A percentile compares a stretch with the other conserved stretches of the same genome.
These are phyloP conservation scores for Phanerochaete carnosa DNA, from an alignment of 768 basidiomycete genomes.

Conservation along the genomic window DNA sequence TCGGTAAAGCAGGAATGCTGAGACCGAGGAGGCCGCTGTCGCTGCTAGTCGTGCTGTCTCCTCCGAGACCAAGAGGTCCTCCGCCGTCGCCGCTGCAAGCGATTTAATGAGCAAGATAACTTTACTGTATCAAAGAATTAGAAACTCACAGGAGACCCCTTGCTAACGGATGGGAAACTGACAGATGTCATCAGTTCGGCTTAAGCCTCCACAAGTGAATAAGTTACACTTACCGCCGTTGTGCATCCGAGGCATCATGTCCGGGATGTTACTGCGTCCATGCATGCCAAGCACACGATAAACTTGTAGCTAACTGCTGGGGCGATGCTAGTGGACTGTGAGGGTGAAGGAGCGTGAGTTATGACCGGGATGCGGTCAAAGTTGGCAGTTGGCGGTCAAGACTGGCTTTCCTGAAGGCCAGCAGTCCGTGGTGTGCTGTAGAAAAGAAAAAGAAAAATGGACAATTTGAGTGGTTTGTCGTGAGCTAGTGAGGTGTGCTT, in stretches of 20 bases:
- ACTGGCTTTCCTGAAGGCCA: constrained; percentile 7
- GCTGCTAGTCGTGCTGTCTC: background rate
- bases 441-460: background rate
- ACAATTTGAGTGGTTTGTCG: background rate
- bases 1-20: background rate
- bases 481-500: background rate
- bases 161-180: background rate
- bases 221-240: background rate
- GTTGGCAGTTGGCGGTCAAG: constrained; percentile 3
- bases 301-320: background rate
- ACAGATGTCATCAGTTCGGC: background rate
- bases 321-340: background rate
- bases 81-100: background rate
- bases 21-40: background rate
- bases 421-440: background rate
- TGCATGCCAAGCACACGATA: background rate
- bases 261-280: background rate
- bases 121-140: background rate
- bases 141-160: background rate
- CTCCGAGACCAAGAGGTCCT: background rate
- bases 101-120: background rate
- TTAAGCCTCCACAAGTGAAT: background rate
- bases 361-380: constrained; percentile 2
- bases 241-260: background rate
- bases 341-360: constrained; percentile 3